Conservation (phyloP, 805 yeast genomes). For the Hanseniaspora taiwanica region DNA sequence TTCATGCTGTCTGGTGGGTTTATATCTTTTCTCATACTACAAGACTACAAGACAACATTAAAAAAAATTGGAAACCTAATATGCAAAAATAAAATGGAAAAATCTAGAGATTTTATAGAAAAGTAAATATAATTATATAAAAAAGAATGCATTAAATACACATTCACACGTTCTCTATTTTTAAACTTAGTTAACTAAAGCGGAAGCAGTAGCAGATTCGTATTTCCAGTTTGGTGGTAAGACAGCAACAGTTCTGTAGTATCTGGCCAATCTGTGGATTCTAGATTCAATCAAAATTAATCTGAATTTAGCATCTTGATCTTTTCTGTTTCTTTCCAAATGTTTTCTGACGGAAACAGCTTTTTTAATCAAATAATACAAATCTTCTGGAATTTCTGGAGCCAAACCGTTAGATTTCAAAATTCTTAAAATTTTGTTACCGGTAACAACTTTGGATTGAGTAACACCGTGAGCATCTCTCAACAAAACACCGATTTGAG, state of each 20-base stretch:
- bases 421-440: constrained; percentile 99
- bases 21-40: too few relatives aligned
- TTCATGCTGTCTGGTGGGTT: neutral
- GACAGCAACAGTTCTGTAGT: constrained; percentile 99
- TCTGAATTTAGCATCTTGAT: constrained; percentile 99
- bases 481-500: constrained; percentile 97
- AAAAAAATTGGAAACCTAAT: too few relatives aligned
- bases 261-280: constrained; percentile 99
- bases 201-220: constrained; percentile 99
- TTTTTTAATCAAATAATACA: constrained; percentile 97
- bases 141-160: constrained; percentile 12
- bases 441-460: constrained; percentile 93
- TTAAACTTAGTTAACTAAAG: constrained; percentile 83
- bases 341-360: constrained; percentile 99
- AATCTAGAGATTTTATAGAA: too few relatives aligned
- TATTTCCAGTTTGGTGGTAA: constrained; percentile 99
- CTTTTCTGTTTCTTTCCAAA: constrained; percentile 99
- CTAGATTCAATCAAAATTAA: constrained; percentile 99
- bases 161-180: too few relatives aligned
- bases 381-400: constrained; percentile 99
- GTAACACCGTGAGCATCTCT: constrained; percentile 99
- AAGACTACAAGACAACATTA: too few relatives aligned
- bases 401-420: constrained; percentile 99
- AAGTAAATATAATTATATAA: constrained; percentile 4
- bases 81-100: too few relatives aligned